A percentile compares a stretch with the other conserved stretches of the same genome.
Evolutionary conservation across 108 stramenopile species (phyloP).

Genomic region (Conticribra weissflogii): DNA sequence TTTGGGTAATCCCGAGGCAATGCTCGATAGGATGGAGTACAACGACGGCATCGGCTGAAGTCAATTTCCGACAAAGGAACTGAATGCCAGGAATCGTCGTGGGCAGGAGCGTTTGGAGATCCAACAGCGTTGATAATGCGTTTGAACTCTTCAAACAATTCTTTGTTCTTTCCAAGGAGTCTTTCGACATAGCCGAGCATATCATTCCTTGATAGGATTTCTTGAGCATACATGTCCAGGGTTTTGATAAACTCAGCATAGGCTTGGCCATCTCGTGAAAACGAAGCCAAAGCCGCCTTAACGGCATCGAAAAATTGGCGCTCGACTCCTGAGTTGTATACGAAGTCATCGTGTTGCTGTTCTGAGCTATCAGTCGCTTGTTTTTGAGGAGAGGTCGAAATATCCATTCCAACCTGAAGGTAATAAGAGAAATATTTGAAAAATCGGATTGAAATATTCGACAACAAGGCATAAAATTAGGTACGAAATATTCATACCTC

Average conservation of each 20-base stretch:
- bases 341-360: conserved; percentile 60
- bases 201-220: conserved; percentile 89
- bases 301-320: conserved; percentile 91
- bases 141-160: conserved; percentile 95
- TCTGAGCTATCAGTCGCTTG: background rate
- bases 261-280: conserved; percentile 85
- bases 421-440: background rate
- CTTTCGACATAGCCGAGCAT: conserved; percentile 92
- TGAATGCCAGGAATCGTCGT: conserved; percentile 91
- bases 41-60: conserved; percentile 87
- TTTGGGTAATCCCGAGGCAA: conserved; percentile 94
- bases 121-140: conserved; percentile 85
- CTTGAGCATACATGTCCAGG: conserved; percentile 93
- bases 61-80: conserved; percentile 91
- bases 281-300: conserved; percentile 81
- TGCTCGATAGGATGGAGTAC: conserved; percentile 94
- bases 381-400: background rate
- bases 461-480: background rate
- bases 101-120: conserved; percentile 51
- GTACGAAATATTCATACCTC: conserved; percentile 23
- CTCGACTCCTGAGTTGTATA: conserved; percentile 90
- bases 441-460: background rate
- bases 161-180: conserved; percentile 89
- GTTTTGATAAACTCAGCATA: conserved; percentile 97
- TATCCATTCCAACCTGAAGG: background rate